Conservation (phyloP, 352 stramenopile species). For the Phytophthora chlamydospora region DNA sequence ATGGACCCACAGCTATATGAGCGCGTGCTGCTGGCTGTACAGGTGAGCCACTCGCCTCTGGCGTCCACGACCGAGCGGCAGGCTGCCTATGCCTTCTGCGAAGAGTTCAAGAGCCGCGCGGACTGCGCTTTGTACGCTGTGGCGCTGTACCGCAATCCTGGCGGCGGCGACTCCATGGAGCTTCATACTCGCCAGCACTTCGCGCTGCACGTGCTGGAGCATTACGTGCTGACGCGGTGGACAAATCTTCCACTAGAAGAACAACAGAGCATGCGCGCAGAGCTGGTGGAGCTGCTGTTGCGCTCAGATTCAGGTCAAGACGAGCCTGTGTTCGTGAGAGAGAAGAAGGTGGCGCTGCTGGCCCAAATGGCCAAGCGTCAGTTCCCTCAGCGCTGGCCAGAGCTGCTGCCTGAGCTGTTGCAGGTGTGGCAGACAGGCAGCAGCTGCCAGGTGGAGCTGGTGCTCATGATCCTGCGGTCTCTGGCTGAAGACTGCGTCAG, state of each 20-base stretch:
- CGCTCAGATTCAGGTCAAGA: slow-evolving; percentile 12
- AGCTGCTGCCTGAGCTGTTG: slow-evolving; percentile 68
- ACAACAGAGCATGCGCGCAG: slow-evolving; percentile 51
- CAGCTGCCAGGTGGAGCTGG: slow-evolving; percentile 60
- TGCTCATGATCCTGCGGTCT: slow-evolving; percentile 75
- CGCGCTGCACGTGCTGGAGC: slow-evolving; percentile 79
- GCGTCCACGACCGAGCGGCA: slow-evolving; percentile 50
- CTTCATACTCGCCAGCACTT: slow-evolving; percentile 73
- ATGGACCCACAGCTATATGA: slow-evolving; percentile 79
- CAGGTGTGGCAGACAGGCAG: slow-evolving; percentile 62
- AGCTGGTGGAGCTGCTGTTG: slow-evolving; percentile 69
- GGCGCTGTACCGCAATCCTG: slow-evolving; percentile 71
- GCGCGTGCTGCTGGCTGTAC: slow-evolving; percentile 73
- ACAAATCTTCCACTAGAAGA: slow-evolving; percentile 46
- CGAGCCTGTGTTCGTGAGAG: slow-evolving; percentile 71
- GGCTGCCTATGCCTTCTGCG: slow-evolving; percentile 73
- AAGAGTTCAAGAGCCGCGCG: slow-evolving; percentile 71
- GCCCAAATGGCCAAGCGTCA: slow-evolving; percentile 79
- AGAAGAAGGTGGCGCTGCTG: slow-evolving; percentile 82
- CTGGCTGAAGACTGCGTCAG: slow-evolving; percentile 83
- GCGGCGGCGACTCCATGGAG: slow-evolving; percentile 38
- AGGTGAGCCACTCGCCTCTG: slow-evolving; percentile 72
- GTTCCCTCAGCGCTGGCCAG: slow-evolving; percentile 83
- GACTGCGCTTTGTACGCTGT: slow-evolving; percentile 79
- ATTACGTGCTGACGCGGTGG: slow-evolving; percentile 71